These are phyloP conservation scores for Dillenia suffruticosa DNA, from an alignment of 164 flowering plant genomes.

Conservation along the genomic window DNA sequence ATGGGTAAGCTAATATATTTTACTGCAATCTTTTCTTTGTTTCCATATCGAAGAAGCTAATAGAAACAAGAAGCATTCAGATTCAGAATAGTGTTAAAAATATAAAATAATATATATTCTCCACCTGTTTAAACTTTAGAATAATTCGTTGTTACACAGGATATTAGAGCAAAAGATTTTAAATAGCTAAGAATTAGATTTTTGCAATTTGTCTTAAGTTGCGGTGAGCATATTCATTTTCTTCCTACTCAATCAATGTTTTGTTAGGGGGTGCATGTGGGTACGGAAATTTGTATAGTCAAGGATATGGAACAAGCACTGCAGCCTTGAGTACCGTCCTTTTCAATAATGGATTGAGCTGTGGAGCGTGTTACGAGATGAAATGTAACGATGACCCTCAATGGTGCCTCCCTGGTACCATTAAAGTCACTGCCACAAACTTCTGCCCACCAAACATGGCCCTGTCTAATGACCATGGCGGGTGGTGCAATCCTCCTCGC, in stretches of 20 bases:
- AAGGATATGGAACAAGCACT: slow-evolving; percentile 44
- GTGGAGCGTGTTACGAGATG: slow-evolving; percentile 42
- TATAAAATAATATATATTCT: too few species aligned
- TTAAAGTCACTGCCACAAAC: slow-evolving; percentile 40
- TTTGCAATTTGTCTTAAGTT: background rate
- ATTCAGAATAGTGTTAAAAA: background rate
- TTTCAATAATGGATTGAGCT: slow-evolving; percentile 37
- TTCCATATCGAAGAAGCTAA: too few species aligned
- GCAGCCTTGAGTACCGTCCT: slow-evolving; percentile 46
- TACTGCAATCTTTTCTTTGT: too few species aligned
- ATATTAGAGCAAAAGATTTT: too few species aligned
- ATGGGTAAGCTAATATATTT: slow-evolving; percentile 24
- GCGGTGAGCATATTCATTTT: background rate
- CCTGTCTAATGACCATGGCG: slow-evolving; percentile 34
- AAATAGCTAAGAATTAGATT: background rate
- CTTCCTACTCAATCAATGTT: background rate
- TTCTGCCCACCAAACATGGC: slow-evolving; percentile 42
- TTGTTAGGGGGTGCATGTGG: slow-evolving; percentile 43
- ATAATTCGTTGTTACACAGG: too few species aligned
- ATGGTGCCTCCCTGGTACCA: slow-evolving; percentile 35
- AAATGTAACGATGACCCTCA: slow-evolving; percentile 30
- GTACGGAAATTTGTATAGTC: slow-evolving; percentile 40
- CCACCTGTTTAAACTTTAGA: background rate
- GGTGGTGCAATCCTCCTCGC: slow-evolving; percentile 53
- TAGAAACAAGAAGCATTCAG: too few species aligned